These are phyloP conservation scores for Xylariaceae sp. DNA, from an alignment of 2,329 filamentous ascomycete genomes.

Conservation along the genomic window DNA sequence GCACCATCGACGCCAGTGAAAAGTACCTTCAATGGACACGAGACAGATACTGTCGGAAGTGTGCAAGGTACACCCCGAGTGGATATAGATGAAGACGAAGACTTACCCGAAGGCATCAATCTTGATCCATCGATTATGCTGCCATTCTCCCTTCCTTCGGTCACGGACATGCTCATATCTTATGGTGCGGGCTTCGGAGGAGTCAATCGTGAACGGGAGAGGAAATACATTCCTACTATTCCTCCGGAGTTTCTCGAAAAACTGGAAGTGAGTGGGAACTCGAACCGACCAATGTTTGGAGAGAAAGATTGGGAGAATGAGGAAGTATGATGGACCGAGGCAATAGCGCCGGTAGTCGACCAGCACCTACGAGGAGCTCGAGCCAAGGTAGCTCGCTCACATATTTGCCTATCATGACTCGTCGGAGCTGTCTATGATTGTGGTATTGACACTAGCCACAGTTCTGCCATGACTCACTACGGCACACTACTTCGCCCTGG, in stretches of 20 bases:
- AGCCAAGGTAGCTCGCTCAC: slow-evolving; percentile 27
- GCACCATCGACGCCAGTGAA: slow-evolving; percentile 45
- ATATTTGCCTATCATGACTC: slow-evolving; percentile 10
- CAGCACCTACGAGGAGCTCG: slow-evolving; percentile 17
- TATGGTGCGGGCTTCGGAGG: slow-evolving; percentile 96
- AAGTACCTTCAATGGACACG: slow-evolving; percentile 50
- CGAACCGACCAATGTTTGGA: slow-evolving; percentile 62
- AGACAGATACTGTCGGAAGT: slow-evolving; percentile 50
- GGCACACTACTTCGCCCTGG: slow-evolving; percentile 25
- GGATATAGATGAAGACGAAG: slow-evolving; percentile 66
- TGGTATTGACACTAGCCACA: slow-evolving; percentile 28
- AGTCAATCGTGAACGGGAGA: slow-evolving; percentile 85
- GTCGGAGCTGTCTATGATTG: slow-evolving; percentile 25
- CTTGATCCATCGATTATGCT: slow-evolving; percentile 91
- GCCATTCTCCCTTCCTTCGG: slow-evolving; percentile 92
- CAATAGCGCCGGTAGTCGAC: slow-evolving; percentile 21
- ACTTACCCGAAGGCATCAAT: slow-evolving; percentile 75
- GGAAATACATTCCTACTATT: slow-evolving; percentile 95
- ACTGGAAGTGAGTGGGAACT: slow-evolving; percentile 68
- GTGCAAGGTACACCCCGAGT: slow-evolving; percentile 48
- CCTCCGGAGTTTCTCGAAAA: slow-evolving; percentile 92
- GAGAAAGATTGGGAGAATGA: slow-evolving; percentile 73
- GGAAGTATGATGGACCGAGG: slow-evolving; percentile 49
- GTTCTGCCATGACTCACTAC: slow-evolving; percentile 19
- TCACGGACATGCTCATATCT: slow-evolving; percentile 94